A percentile compares a stretch with the other conserved stretches of the same genome.
phyloP scores from a whole-genome alignment of 805 yeast species.

The Pichia paraexigua region DNA sequence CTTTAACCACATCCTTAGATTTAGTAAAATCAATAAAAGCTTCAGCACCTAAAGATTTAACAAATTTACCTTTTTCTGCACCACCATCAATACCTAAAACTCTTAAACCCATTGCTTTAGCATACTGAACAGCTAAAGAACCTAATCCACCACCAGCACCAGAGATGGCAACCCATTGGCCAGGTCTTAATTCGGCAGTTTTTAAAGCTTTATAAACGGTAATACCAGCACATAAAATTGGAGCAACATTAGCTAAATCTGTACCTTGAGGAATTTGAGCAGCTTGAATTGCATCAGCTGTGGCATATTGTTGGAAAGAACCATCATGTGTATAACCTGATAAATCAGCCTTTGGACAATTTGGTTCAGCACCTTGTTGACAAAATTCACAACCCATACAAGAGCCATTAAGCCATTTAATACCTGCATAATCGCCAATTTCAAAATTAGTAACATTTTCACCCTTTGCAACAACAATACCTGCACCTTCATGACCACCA shows the following conservation, averaged over 20 bases:
- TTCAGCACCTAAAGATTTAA: constrained; percentile 55
- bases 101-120: constrained; percentile 66
- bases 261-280: constrained; percentile 68
- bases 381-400: constrained; percentile 76
- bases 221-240: constrained; percentile 86
- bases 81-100: constrained; percentile 74
- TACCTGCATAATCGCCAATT: constrained; percentile 75
- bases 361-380: constrained; percentile 56
- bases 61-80: constrained; percentile 50
- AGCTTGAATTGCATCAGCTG: constrained; percentile 83
- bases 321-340: constrained; percentile 90
- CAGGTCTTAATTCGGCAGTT: constrained; percentile 67
- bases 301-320: constrained; percentile 84
- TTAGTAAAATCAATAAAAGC: constrained; percentile 47
- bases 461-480: constrained; percentile 74
- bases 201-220: constrained; percentile 87
- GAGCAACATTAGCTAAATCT: constrained; percentile 70
- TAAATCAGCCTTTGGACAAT: constrained; percentile 61
- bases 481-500: constrained; percentile 91
- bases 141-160: constrained; percentile 86
- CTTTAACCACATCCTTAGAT: constrained; percentile 35
- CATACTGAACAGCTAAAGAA: constrained; percentile 69
- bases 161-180: constrained; percentile 71
- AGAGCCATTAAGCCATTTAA: constrained; percentile 77
- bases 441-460: constrained; percentile 59